Conservation (phyloP, 176 grass and related monocot species). For the Rhynchospora pubera region DNA sequence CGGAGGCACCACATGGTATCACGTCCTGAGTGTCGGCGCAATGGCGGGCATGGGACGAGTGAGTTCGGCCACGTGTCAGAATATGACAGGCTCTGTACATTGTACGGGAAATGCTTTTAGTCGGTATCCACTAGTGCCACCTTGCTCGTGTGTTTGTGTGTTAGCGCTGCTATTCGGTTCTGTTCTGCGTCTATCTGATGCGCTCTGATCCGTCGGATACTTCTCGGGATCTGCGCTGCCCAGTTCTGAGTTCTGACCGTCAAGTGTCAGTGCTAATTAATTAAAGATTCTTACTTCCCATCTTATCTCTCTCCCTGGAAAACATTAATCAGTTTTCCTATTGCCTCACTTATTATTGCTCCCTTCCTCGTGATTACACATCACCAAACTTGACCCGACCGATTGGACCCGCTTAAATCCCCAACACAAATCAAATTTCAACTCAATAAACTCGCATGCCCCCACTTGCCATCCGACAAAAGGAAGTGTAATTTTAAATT, state of each 20-base stretch:
- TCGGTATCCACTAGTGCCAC: neutral
- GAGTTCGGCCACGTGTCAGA: neutral
- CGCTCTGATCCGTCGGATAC: conserved; percentile 3
- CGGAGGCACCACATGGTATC: conserved; percentile 19
- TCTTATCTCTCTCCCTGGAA: neutral
- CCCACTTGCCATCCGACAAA: no score
- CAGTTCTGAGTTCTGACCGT: neutral
- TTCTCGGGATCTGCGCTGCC: neutral
- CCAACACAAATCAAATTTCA: no score
- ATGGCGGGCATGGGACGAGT: conserved; percentile 5
- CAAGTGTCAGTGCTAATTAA: neutral
- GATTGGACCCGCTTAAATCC: no score
- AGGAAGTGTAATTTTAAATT: no score
- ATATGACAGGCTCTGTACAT: neutral
- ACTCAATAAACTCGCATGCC: no score
- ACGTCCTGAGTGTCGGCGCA: conserved; percentile 26
- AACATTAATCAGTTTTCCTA: neutral
- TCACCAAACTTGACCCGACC: no score
- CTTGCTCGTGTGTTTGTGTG: neutral
- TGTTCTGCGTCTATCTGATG: neutral
- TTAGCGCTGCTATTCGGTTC: neutral
- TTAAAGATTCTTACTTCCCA: neutral
- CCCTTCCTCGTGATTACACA: no score
- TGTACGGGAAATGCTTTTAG: conserved; percentile 19
- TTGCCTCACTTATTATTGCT: neutral